phyloP scores from a whole-genome alignment of 495 filamentous ascomycete genomes.

The Aspergillus affinis region DNA sequence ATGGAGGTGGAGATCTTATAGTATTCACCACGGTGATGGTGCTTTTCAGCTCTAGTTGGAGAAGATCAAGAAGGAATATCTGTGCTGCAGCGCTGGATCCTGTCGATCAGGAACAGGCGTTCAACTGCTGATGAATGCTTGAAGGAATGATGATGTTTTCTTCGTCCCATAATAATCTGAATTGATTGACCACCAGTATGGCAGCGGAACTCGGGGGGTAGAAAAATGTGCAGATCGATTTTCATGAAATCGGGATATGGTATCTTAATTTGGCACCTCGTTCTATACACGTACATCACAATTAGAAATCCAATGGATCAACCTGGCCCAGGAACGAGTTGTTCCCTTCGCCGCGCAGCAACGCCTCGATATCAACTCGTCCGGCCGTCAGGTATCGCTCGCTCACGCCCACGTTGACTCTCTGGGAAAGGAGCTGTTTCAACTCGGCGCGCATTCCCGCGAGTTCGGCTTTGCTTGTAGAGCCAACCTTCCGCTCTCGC shows the following conservation, averaged over 20 bases:
- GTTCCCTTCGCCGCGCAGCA: conserved; percentile 63
- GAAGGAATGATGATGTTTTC: no score
- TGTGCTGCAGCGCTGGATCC: no score
- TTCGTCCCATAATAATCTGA: no score
- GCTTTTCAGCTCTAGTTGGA: no score
- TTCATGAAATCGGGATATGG: neutral
- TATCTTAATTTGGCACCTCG: neutral
- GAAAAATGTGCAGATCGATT: neutral
- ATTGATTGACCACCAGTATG: no score
- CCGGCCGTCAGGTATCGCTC: conserved; percentile 83
- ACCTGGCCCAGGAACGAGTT: conserved; percentile 64
- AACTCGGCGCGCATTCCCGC: conserved; percentile 44
- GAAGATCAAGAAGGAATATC: no score
- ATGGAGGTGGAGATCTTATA: no score
- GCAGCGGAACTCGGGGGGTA: no score
- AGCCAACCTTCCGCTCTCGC: conserved; percentile 69
- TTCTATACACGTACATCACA: conserved; percentile 9
- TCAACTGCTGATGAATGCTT: no score
- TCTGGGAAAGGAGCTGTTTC: conserved; percentile 60
- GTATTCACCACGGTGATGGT: no score
- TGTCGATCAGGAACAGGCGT: no score
- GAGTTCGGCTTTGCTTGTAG: conserved; percentile 69
- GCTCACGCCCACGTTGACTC: conserved; percentile 89
- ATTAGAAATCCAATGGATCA: conserved; percentile 48
- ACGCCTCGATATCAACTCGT: conserved; percentile 75